Evolutionary conservation across 192 early-diverging fungal species (phyloP), one percentile per base, ranked within the genome.

Genomic region (Thoreauomyces humboldtii): DNA sequence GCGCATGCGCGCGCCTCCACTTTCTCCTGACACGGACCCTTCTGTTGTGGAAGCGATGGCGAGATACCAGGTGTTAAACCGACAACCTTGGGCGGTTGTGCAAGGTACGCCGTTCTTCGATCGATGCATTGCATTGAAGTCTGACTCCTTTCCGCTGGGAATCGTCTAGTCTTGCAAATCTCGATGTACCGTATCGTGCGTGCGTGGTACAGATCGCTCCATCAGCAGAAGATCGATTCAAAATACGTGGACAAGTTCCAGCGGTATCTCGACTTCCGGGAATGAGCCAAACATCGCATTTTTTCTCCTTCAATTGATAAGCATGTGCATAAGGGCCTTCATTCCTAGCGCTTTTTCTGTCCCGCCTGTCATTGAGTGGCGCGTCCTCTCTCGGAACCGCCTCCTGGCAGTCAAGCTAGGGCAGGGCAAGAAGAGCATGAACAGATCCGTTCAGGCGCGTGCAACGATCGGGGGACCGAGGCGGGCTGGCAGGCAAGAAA

Each of bases 101-200:
- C 61, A 63, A 52, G 46, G 61, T 63, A 52, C 17, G 61, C 53
- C n/a, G n/a, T n/a, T n/a, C n/a, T n/a, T n/a, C n/a, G n/a, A 29
- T 35, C 2, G 2, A 9, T 50, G 12, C 9, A 9, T 9, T 50
- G 47, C 7, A 55, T 22, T 55, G 52, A 55, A n/a, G n/a, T n/a
- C n/a, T 55, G 27, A 7, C 6, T 24, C 34, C 27, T 7, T 36
- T 57, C 27, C 36, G 7, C 50, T 52, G n/a, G n/a, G n/a, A n/a
- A n/a, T 54, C 17, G 19, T 51, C 21, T 7, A 66, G 64, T 66
- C n/a, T 21, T 66, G 9, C 36, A 66, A 31, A 66, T 42, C 29
- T 37, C 64, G 14, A 14, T 66, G 36, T 66, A 66, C 35, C 52
- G 64, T 5, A 37, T 66, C 14, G 64, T 57, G 17, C 22, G 35